Evolutionary conservation across 2,329 filamentous ascomycete genomes (phyloP), one percentile per base, ranked within the genome.

Genomic region (Scytalidium lignicola): DNA sequence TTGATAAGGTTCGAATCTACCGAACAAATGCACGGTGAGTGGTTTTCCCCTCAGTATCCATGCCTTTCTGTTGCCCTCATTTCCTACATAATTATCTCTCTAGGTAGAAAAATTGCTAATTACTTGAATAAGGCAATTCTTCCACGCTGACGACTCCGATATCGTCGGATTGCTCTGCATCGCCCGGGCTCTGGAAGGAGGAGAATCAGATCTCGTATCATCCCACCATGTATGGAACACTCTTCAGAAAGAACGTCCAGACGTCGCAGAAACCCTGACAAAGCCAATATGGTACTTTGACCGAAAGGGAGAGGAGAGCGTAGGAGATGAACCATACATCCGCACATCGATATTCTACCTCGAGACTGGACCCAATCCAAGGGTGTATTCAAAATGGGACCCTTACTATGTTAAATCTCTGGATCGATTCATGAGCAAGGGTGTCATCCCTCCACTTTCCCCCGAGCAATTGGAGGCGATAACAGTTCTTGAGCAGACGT

Each of bases 221-320:
- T 79, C 83, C 17, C 90, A 95, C 66, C 73, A 83, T 57, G 86
- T 95, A 37, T 95, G 86, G 81, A 95, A 95, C 68, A 78, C 78
- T 32, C 74, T 95, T 29, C 87, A 90, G 64, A 68, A 67, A 37
- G 82, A 92, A 63, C 76, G 88, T 20, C 88, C 89, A 0, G 89
- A 92, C 60, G 85, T 95, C 1, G 85, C 88, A 1, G 81, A 87
- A 65, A 76, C 83, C 5, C 73, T 95, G 47, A 85, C 86, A 1
- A 71, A 84, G 64, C 89, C 90, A 1, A 81, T 90, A 55, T 95
- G 90, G 90, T 93, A 95, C 71, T 92, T 95, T 66, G 90, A 95
- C 68, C 85, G 90, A 48, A 95, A 95, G 72, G 90, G 90, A 10
- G 90, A 95, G 72, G 82, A 80, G 1, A 87, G 82, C 19, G 70